These are phyloP conservation scores for Dendrocalamus sinicus DNA, from an alignment of 176 grass and related monocot species.

Conservation along the genomic window DNA sequence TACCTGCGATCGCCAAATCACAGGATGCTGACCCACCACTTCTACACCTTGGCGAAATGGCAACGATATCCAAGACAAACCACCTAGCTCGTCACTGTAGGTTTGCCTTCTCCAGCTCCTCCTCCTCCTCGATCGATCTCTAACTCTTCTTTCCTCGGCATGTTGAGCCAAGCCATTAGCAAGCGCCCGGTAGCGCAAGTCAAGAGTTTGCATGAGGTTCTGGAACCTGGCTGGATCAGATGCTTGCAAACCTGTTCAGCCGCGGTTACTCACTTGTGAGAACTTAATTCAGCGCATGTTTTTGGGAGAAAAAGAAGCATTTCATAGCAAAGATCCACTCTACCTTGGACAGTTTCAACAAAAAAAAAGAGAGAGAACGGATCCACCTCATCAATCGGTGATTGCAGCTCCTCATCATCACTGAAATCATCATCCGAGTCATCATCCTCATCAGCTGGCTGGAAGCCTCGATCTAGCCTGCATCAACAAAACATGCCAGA, in stretches of 20 bases:
- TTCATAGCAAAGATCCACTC: neutral
- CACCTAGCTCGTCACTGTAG: conserved; percentile 19
- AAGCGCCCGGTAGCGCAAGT: conserved; percentile 79
- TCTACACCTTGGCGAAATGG: neutral
- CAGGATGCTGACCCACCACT: neutral
- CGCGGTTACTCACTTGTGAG: neutral
- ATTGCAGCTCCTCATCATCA: conserved; percentile 74
- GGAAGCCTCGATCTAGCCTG: conserved; percentile 81
- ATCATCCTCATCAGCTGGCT: conserved; percentile 75
- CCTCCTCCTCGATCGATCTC: conserved; percentile 69
- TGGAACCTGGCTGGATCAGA: conserved; percentile 72
- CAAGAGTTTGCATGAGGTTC: conserved; percentile 76
- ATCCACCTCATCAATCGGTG: conserved; percentile 93
- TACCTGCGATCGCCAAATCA: no score
- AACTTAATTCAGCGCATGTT: neutral
- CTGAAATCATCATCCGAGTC: conserved; percentile 87
- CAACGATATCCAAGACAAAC: conserved; percentile 10
- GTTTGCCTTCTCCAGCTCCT: conserved; percentile 71
- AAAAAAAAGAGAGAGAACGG: conserved; percentile 77
- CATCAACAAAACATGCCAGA: conserved; percentile 9
- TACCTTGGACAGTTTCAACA: conserved; percentile 85
- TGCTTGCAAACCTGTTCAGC: conserved; percentile 63
- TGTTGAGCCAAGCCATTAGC: conserved; percentile 64
- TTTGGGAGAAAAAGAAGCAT: neutral
- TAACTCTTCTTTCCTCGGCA: conserved; percentile 68